Evolutionary conservation across 192 early-diverging fungal species (phyloP).

Genomic region (Allomyces macrogynus): DNA sequence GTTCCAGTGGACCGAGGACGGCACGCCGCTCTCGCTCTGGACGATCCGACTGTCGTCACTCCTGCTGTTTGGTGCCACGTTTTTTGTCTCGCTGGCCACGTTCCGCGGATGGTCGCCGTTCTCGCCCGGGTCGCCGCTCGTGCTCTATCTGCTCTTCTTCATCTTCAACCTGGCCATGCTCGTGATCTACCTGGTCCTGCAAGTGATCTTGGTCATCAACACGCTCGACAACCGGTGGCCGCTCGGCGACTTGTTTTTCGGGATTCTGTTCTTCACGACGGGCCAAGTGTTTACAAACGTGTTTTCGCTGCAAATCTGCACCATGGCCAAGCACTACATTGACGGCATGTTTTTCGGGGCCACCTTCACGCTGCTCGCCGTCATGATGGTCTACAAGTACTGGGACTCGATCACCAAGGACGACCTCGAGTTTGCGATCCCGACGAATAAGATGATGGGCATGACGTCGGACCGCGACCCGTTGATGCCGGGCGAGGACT

Average conservation of each 20-base stretch:
- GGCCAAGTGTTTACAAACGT: slow-evolving; percentile 69
- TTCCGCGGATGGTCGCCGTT: slow-evolving; percentile 48
- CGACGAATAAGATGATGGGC: background rate
- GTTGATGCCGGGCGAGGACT: background rate
- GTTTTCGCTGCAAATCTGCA: slow-evolving; percentile 63
- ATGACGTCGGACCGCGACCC: background rate
- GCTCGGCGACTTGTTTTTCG: slow-evolving; percentile 79
- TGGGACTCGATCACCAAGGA: slow-evolving; percentile 99
- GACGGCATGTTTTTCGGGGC: slow-evolving; percentile 94
- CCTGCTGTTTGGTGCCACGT: slow-evolving; percentile 54
- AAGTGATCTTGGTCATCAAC: slow-evolving; percentile 83
- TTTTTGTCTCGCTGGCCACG: slow-evolving; percentile 63
- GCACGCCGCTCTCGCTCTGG: slow-evolving; percentile 84
- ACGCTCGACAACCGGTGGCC: slow-evolving; percentile 94
- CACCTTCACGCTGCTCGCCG: slow-evolving; percentile 68
- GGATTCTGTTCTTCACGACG: slow-evolving; percentile 62
- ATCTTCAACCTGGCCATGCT: slow-evolving; percentile 68
- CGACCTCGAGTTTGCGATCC: slow-evolving; percentile 62
- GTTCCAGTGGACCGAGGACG: slow-evolving; percentile 94
- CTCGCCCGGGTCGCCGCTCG: slow-evolving; percentile 34
- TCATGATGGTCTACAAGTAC: slow-evolving; percentile 99
- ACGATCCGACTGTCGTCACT: slow-evolving; percentile 71
- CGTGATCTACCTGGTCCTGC: slow-evolving; percentile 70
- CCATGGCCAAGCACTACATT: slow-evolving; percentile 78
- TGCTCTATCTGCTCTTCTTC: slow-evolving; percentile 70